A percentile compares a stretch with the other conserved stretches of the same genome.
Evolutionary conservation across 2,329 filamentous ascomycete genomes (phyloP).

Genomic region (Diplodia sapinea): DNA sequence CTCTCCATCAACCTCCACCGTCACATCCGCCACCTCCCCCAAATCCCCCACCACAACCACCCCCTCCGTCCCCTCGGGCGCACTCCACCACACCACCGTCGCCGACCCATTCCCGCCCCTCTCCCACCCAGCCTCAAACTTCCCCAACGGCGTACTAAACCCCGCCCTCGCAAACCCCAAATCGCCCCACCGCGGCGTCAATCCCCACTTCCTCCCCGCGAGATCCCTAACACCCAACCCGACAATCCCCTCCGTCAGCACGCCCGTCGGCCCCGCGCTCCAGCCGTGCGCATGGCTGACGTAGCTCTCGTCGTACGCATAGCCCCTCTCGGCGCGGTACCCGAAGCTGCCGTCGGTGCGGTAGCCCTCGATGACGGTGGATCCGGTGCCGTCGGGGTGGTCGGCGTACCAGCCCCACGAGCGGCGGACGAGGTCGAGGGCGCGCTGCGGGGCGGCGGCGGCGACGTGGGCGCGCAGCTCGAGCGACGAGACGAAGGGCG

Average conservation of each 20-base stretch:
- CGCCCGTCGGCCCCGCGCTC: constrained; percentile 45
- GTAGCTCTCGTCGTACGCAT: constrained; percentile 55
- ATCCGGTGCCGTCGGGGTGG: constrained; percentile 63
- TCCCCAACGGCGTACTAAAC: constrained; percentile 54
- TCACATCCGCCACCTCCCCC: not conserved
- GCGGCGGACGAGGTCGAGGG: constrained; percentile 61
- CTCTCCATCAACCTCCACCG: not conserved
- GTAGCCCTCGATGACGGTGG: constrained; percentile 66
- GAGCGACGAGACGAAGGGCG: constrained; percentile 64
- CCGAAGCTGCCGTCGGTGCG: constrained; percentile 62
- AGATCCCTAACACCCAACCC: constrained; percentile 51
- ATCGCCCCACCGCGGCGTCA: constrained; percentile 54
- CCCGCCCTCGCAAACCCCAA: constrained; percentile 52
- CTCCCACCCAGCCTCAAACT: constrained; percentile 47
- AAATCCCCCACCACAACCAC: not conserved
- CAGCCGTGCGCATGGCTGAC: constrained; percentile 50
- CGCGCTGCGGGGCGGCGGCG: constrained; percentile 55
- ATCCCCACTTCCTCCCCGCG: constrained; percentile 50
- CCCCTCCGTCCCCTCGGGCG: constrained; percentile 35
- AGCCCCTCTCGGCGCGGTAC: constrained; percentile 61
- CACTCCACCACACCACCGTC: constrained; percentile 27
- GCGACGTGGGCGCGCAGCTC: constrained; percentile 64
- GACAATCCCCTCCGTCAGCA: constrained; percentile 51
- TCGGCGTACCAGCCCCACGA: constrained; percentile 67
- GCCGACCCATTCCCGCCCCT: constrained; percentile 27